A percentile compares a stretch with the other conserved stretches of the same genome.
phyloP scores from a whole-genome alignment of 371 early-diverging fungal species.

The Basidiobolus heterosporus region DNA sequence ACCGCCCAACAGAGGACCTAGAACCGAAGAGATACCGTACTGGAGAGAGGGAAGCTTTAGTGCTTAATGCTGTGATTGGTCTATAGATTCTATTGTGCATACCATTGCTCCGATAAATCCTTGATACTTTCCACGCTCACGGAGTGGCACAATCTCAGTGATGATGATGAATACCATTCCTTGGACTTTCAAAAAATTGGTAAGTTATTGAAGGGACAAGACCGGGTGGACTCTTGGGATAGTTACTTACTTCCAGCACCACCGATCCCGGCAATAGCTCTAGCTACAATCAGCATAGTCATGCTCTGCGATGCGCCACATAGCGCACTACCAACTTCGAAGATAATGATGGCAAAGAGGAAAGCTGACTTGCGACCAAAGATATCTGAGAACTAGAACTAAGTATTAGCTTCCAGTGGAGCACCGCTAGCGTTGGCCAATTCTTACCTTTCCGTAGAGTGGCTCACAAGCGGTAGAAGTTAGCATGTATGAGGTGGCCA shows the following conservation, averaged over 20 bases:
- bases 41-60: too few relatives aligned
- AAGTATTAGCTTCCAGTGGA: too few relatives aligned
- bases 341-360: conserved; percentile 30
- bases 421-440: too few relatives aligned
- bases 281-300: conserved; percentile 34
- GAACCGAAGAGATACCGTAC: conserved; percentile 21
- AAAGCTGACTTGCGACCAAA: conserved; percentile 45
- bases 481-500: conserved; percentile 14
- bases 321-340: conserved; percentile 32
- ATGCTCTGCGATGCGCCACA: conserved; percentile 34
- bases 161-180: too few relatives aligned
- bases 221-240: too few relatives aligned
- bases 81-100: too few relatives aligned
- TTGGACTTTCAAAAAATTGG: too few relatives aligned
- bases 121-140: conserved; percentile 40
- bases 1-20: conserved; percentile 32
- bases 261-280: conserved; percentile 40
- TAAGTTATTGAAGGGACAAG: too few relatives aligned
- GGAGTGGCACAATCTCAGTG: conserved; percentile 33
- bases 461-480: conserved; percentile 24
- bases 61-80: too few relatives aligned
- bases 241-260: conserved; percentile 52
- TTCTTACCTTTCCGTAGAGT: conserved; percentile 24
- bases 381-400: conserved; percentile 32
- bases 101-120: conserved; percentile 24